Conservation (phyloP, 2,329 filamentous ascomycete genomes). For the Pseudocercospora musae region DNA sequence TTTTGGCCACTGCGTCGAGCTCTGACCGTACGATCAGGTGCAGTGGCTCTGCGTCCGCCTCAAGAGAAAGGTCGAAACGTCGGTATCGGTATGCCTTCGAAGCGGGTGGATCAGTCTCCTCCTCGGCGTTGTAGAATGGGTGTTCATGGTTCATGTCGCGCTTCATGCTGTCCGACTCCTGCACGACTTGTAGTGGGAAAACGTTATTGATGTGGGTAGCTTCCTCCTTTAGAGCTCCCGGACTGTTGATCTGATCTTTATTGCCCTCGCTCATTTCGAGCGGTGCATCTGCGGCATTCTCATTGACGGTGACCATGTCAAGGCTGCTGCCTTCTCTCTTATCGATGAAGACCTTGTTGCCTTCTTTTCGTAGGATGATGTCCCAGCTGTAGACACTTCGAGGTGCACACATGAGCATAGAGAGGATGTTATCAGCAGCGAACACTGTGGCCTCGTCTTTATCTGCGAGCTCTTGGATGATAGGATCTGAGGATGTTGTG, state of each 20-base stretch:
- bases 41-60: slow-evolving; percentile 85
- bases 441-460: slow-evolving; percentile 96
- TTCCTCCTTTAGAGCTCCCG: slow-evolving; percentile 87
- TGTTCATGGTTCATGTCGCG: slow-evolving; percentile 83
- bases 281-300: slow-evolving; percentile 94
- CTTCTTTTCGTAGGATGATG: slow-evolving; percentile 86
- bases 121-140: slow-evolving; percentile 93
- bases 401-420: slow-evolving; percentile 98
- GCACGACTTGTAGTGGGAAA: slow-evolving; percentile 92
- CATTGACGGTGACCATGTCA: slow-evolving; percentile 98
- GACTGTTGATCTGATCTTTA: slow-evolving; percentile 93
- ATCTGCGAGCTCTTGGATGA: slow-evolving; percentile 95
- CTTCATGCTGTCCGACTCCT: slow-evolving; percentile 75
- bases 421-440: slow-evolving; percentile 93
- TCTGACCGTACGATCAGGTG: slow-evolving; percentile 93
- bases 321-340: slow-evolving; percentile 94
- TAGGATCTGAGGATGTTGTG: slow-evolving; percentile 89
- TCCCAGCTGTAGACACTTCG: slow-evolving; percentile 98
- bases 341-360: slow-evolving; percentile 97
- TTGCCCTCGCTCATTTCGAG: slow-evolving; percentile 87
- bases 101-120: slow-evolving; percentile 89
- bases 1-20: slow-evolving; percentile 93
- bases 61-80: slow-evolving; percentile 90
- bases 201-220: slow-evolving; percentile 99
- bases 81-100: slow-evolving; percentile 99